Evolutionary conservation across 495 filamentous ascomycete genomes (phyloP).

Genomic region (Ascodesmis nigricans): DNA sequence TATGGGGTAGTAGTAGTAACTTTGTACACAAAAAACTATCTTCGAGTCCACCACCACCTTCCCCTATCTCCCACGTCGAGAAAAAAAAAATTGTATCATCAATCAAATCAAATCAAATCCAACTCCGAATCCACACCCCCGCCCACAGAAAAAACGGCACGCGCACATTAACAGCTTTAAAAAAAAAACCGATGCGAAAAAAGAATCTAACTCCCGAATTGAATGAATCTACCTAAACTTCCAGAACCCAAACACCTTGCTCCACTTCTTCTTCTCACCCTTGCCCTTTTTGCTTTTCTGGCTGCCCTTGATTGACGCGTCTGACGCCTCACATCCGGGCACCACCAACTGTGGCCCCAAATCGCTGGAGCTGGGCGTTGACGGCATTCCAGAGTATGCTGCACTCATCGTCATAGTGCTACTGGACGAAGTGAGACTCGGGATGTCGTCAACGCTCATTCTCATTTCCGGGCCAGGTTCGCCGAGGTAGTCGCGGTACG

Average conservation of each 20-base stretch:
- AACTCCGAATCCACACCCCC: neutral
- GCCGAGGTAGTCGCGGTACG: constrained; percentile 17
- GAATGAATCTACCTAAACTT: constrained; percentile 12
- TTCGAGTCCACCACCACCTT: neutral
- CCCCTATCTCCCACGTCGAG: too few species aligned
- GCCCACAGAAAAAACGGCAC: neutral
- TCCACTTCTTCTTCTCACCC: constrained; percentile 19
- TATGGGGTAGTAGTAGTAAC: neutral
- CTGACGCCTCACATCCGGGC: too few species aligned
- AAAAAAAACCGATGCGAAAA: neutral
- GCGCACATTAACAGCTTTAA: neutral
- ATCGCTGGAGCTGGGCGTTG: constrained; percentile 13
- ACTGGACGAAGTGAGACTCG: constrained; percentile 19
- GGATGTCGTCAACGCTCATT: constrained; percentile 22
- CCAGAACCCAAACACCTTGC: constrained; percentile 20
- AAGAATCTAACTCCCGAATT: neutral
- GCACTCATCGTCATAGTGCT: constrained; percentile 22
- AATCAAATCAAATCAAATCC: neutral
- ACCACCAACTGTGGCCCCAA: constrained; percentile 9
- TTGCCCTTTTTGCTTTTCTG: constrained; percentile 13
- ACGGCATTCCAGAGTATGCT: constrained; percentile 16
- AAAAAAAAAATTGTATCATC: too few species aligned
- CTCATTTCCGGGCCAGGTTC: constrained; percentile 22
- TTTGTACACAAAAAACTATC: neutral
- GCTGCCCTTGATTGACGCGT: constrained; percentile 8